Base-by-base conservation (phyloP, 2,329 filamentous ascomycete genomes). In the Aspergillus neoniger region DNA sequence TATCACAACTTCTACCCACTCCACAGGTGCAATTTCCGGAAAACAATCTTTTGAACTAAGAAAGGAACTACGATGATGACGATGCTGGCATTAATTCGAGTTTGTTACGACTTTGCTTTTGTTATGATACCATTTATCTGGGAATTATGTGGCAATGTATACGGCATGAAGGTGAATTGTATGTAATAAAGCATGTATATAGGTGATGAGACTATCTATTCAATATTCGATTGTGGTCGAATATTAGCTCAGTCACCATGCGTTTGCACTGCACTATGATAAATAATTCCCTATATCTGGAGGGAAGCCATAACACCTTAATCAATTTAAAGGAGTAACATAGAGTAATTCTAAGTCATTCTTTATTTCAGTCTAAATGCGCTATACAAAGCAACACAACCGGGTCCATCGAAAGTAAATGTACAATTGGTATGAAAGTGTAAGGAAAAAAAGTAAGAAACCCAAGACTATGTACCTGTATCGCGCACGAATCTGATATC, bases 401-500 rank as follows among this genome's bases (percentile, higher is more conserved):
- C 53, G 59, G 25, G 23, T 23, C 39, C 55, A 15, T 55, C 12
- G 5, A 36, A 39, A 23, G 21, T 50, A 55, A 55, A 43, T 55
- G 30, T 55, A 47, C 53, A 55, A 55, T n/a, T 25, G 52, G 38
- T 55, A 55, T 55, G 52, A 12, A 41, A 39, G 21, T 30, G 28
- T 30, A 12, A 14, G 2, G 10, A 12, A 12, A 32, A 32, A 30
- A 30, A 14, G 12, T 15, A 36, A 36, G 30, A 43, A 44, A 30
- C 52, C 52, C 49, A 17, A 60, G 54, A 28, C 48, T 55, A 57
- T 57, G 43, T 53, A 32, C 30, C 55, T 55, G 28, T 43, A 59
- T 61, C 48, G 54, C 48, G 54, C 58, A 60, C 57, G 51, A 59
- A 48, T 48, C 17, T 60, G 57, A 62, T 49, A 61, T 62, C 59